Conservation (phyloP, 116 monocot species). For the Cymodocea nodosa region DNA sequence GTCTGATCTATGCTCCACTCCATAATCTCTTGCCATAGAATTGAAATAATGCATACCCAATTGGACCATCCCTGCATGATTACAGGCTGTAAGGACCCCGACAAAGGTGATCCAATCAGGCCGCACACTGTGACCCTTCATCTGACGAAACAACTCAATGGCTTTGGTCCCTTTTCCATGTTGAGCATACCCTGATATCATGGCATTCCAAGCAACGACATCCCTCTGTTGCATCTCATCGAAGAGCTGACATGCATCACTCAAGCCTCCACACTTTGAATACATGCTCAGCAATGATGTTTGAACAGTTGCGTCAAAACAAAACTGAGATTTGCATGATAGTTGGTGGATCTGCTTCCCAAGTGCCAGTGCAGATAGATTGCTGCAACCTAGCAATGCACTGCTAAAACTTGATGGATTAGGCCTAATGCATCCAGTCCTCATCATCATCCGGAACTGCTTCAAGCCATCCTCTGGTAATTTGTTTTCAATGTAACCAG, state of each 20-base stretch:
- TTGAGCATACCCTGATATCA: conserved; percentile 36
- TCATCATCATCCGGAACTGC: conserved; percentile 38
- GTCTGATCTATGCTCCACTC: conserved; percentile 24
- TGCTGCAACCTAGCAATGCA: too few relatives aligned
- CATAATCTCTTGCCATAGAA: conserved; percentile 29
- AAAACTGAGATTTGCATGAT: too few relatives aligned
- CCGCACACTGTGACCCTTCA: too few relatives aligned
- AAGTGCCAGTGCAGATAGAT: too few relatives aligned
- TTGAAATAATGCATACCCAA: conserved; percentile 33
- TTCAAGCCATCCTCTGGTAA: conserved; percentile 38
- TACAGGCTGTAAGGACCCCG: conserved; percentile 40
- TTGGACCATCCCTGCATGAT: conserved; percentile 40
- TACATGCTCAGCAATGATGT: too few relatives aligned
- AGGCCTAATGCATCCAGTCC: conserved; percentile 18
- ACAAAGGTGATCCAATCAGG: conserved; percentile 45
- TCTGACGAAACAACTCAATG: too few relatives aligned
- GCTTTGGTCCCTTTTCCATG: too few relatives aligned
- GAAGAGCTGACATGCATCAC: conserved; percentile 30
- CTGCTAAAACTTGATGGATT: too few relatives aligned
- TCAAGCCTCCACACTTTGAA: neutral
- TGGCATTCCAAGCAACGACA: conserved; percentile 45
- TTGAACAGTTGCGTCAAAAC: too few relatives aligned
- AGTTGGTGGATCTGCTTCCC: too few relatives aligned
- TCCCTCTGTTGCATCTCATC: conserved; percentile 27
- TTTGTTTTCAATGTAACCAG: conserved; percentile 49